Conservation (phyloP, 2,329 filamentous ascomycete genomes). For the Esteya vermicola region DNA sequence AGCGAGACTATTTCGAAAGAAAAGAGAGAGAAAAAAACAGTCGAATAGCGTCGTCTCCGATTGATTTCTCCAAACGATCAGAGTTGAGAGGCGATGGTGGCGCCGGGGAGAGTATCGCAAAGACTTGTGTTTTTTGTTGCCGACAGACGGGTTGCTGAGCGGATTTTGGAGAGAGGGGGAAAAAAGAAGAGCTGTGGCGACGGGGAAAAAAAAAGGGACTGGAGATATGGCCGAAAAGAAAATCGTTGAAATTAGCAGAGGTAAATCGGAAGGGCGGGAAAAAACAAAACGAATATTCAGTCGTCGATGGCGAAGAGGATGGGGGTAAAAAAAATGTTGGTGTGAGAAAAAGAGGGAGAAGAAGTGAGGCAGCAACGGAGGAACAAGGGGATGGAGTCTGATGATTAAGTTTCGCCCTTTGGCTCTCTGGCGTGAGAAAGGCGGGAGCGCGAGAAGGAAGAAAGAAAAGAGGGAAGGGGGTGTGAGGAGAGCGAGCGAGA, state of each 20-base stretch:
- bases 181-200: background rate
- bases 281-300: background rate
- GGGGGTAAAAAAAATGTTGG: background rate
- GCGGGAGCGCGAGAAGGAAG: constrained; percentile 2
- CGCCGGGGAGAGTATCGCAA: too few species aligned
- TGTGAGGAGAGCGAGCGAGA: constrained; percentile 2
- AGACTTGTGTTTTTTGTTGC: too few species aligned
- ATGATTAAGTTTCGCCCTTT: constrained; percentile 9
- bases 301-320: constrained; percentile 2
- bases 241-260: too few species aligned
- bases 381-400: constrained; percentile 7
- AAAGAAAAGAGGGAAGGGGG: constrained; percentile 1
- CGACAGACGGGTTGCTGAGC: too few species aligned
- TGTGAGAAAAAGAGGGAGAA: background rate
- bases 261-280: background rate
- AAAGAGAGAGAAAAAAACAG: too few species aligned
- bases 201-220: background rate
- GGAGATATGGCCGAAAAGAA: too few species aligned
- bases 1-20: background rate
- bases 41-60: too few species aligned
- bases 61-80: too few species aligned
- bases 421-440: background rate
- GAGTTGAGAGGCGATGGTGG: too few species aligned
- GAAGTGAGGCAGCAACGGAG: too few species aligned
- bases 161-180: background rate